A percentile compares a stretch with the other conserved stretches of the same genome.
These are phyloP conservation scores for Cordyceps fumosorosea DNA, from an alignment of 2,329 filamentous ascomycete genomes.

Conservation along the genomic window DNA sequence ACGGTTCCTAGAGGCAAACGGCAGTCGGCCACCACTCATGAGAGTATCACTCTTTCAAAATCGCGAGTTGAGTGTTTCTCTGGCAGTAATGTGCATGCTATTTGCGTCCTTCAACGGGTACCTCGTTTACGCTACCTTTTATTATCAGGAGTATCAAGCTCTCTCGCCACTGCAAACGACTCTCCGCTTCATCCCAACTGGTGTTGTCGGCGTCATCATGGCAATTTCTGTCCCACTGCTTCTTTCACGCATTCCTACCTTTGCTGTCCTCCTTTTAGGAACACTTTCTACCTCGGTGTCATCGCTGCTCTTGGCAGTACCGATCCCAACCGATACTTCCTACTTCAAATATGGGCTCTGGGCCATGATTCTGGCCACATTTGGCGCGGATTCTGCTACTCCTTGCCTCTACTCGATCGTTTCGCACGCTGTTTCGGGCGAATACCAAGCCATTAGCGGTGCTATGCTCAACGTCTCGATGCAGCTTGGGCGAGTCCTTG, in stretches of 20 bases:
- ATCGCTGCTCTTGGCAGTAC: conserved; percentile 17
- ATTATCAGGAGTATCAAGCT: conserved; percentile 53
- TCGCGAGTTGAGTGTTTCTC: conserved; percentile 47
- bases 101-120: conserved; percentile 58
- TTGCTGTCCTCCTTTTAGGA: too few relatives aligned
- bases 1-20: conserved; percentile 17
- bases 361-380: conserved; percentile 44
- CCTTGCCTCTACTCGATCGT: background rate
- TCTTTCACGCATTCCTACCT: too few relatives aligned
- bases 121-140: conserved; percentile 57
- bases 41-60: conserved; percentile 53
- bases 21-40: conserved; percentile 30
- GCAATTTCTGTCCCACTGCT: too few relatives aligned
- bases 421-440: background rate
- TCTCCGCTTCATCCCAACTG: too few relatives aligned
- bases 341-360: conserved; percentile 59
- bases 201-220: too few relatives aligned
- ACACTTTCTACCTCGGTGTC: too few relatives aligned
- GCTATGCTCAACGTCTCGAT: too few relatives aligned
- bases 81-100: conserved; percentile 56
- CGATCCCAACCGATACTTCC: conserved; percentile 45
- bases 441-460: background rate
- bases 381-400: background rate
- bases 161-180: too few relatives aligned
- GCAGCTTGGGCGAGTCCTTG: too few relatives aligned